phyloP scores from a whole-genome alignment of 108 stramenopile species.

The Skeletonema tropicum region DNA sequence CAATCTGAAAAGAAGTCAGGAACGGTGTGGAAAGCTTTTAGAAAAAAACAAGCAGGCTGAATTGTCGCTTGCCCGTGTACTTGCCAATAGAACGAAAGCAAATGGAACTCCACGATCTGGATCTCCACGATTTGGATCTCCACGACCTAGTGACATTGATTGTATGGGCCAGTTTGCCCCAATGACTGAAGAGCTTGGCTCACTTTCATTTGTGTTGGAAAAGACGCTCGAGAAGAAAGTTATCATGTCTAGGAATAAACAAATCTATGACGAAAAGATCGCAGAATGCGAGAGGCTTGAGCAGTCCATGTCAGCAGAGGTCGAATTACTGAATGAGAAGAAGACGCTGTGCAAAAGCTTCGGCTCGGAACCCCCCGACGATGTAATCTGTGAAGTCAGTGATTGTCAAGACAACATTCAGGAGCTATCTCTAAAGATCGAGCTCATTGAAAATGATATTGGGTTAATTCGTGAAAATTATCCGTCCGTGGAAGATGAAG shows the following conservation, averaged over 20 bases:
- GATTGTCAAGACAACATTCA: slow-evolving; percentile 63
- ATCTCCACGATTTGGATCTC: slow-evolving; percentile 64
- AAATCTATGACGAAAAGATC: slow-evolving; percentile 67
- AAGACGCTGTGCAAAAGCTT: slow-evolving; percentile 19
- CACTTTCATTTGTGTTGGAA: slow-evolving; percentile 69
- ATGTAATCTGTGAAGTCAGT: slow-evolving; percentile 16
- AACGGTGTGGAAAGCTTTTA: slow-evolving; percentile 63
- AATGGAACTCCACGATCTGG: slow-evolving; percentile 52
- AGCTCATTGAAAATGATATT: slow-evolving; percentile 72
- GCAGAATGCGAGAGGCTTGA: slow-evolving; percentile 65
- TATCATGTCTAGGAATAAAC: slow-evolving; percentile 29
- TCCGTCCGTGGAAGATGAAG: slow-evolving; percentile 41
- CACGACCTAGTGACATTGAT: slow-evolving; percentile 40
- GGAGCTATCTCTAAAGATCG: slow-evolving; percentile 76
- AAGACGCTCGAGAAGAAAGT: slow-evolving; percentile 66
- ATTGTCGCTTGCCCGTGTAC: slow-evolving; percentile 69
- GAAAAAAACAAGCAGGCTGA: slow-evolving; percentile 84
- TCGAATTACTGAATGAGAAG: slow-evolving; percentile 53
- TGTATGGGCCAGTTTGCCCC: slow-evolving; percentile 40
- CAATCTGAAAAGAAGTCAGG: slow-evolving; percentile 70
- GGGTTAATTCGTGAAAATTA: slow-evolving; percentile 57
- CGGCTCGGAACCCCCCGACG: slow-evolving; percentile 20
- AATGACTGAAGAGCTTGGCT: slow-evolving; percentile 57
- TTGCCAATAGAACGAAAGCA: slow-evolving; percentile 56
- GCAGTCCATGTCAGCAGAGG: slow-evolving; percentile 60